Evolutionary conservation across 305 asterid genomes (phyloP), one percentile per base, ranked within the genome.

Genomic region (Solanum hybrid): DNA sequence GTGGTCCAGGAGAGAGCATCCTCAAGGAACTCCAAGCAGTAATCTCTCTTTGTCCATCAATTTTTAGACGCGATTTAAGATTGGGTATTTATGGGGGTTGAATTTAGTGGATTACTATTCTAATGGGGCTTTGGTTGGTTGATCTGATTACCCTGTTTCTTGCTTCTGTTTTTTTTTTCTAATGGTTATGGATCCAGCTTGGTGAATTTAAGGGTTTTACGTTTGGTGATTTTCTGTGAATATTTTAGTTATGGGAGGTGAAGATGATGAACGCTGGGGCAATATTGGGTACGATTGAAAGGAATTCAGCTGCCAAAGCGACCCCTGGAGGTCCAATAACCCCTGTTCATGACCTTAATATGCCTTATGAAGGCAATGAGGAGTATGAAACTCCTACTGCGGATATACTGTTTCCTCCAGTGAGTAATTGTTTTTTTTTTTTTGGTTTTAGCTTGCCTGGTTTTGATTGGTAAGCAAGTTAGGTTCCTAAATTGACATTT

Each of bases 311-410:
- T 46, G 93, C 92, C 29, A 95, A 91, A 92, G 91, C 91, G 2
- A 91, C 87, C 8, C 91, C 94, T 42, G 99, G 98, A 67, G 97
- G 96, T 86, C 93, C 93, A 36, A 89, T 92, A 42, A 91, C 94
- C 9, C 96, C 99, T 16, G 97, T 97, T 90, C 99, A 97, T 87
- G 99, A 97, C 90, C 97, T 97, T 81, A 97, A 97, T 78, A 97
- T 97, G 64, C 99, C 99, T 9, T 96, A 97, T 87, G 98, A 97
- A 91, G 99, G 98, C 87, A 92, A 95, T 4, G 99, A 97, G 94
- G 99, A 97, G 96, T 97, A 92, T 80, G 99, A 97, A 93, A 96
- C 99, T 71, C 99, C 99, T 40, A 96, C 99, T 29, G 96, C 98
- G 89, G 99, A 97, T 89, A 90, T 97, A 91, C 95, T 97, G 40